Evolutionary conservation across 352 stramenopile genomes (phyloP).

Genomic region (Pythium brachiatum): DNA sequence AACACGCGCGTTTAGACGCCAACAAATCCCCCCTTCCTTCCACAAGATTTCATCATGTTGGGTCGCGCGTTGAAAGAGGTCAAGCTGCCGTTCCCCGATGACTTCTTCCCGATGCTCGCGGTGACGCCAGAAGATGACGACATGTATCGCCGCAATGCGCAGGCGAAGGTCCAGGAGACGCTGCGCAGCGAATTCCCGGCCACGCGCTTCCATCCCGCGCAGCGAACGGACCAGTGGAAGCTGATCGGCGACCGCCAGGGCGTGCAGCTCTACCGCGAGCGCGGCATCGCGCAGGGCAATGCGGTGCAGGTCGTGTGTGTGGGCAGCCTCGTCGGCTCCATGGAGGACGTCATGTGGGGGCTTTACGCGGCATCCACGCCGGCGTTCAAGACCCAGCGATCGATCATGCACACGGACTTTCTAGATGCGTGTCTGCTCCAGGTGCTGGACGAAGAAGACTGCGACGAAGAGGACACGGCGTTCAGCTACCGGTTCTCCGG

Average conservation of each 20-base stretch:
- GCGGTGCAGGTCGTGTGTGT: conserved; percentile 48
- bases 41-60: conserved; percentile 39
- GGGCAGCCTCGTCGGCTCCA: conserved; percentile 43
- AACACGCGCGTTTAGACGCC: neutral
- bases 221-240: conserved; percentile 58
- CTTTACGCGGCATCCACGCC: conserved; percentile 46
- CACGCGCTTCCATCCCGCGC: conserved; percentile 50
- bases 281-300: conserved; percentile 46
- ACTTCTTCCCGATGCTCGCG: conserved; percentile 58
- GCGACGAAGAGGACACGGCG: conserved; percentile 45
- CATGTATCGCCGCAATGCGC: conserved; percentile 37
- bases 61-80: conserved; percentile 60
- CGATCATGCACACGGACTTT: conserved; percentile 59
- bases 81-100: conserved; percentile 57
- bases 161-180: conserved; percentile 35
- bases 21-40: neutral
- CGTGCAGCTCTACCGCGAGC: conserved; percentile 57
- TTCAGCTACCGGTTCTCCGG: conserved; percentile 55
- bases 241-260: conserved; percentile 47
- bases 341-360: conserved; percentile 63
- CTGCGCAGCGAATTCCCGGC: conserved; percentile 42
- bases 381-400: conserved; percentile 55
- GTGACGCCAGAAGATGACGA: conserved; percentile 31
- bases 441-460: conserved; percentile 52
- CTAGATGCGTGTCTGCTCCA: conserved; percentile 57